phyloP scores from a whole-genome alignment of 805 yeast genomes.

The Ogataea ramenticola region DNA sequence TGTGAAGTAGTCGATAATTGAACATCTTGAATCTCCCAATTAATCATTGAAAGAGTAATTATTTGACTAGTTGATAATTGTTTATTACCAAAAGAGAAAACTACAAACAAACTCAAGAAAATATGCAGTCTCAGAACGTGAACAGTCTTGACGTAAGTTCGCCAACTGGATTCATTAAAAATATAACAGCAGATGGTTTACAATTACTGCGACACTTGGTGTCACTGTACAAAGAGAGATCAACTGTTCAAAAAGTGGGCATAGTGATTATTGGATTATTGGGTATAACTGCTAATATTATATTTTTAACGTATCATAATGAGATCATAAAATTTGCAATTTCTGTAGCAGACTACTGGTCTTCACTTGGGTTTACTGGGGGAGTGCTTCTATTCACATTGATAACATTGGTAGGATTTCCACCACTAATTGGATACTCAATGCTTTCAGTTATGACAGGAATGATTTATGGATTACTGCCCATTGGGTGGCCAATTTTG shows the following conservation, averaged over 20 bases:
- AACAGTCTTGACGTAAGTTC: conserved; percentile 1
- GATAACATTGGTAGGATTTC: conserved; percentile 70
- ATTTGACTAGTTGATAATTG: no score
- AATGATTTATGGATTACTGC: conserved; percentile 71
- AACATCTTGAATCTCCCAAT: no score
- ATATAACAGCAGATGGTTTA: conserved; percentile 3
- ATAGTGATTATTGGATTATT: conserved; percentile 8
- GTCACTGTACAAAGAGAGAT: neutral
- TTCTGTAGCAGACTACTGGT: conserved; percentile 37
- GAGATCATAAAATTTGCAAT: conserved; percentile 31
- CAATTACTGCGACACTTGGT: conserved; percentile 1
- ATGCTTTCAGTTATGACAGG: conserved; percentile 63
- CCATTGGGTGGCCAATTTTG: conserved; percentile 70
- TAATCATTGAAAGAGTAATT: no score
- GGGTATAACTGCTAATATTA: conserved; percentile 3
- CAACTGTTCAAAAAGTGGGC: conserved; percentile 2
- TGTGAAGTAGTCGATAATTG: no score
- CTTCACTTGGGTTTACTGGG: conserved; percentile 17
- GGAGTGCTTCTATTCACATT: conserved; percentile 38
- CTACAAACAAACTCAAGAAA: neutral
- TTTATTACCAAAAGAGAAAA: no score
- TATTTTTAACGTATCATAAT: conserved; percentile 29
- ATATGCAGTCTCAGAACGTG: no score
- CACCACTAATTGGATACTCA: conserved; percentile 84
- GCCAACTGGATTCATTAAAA: conserved; percentile 5